These are phyloP conservation scores for Fusarium sarcochroum DNA, from an alignment of 2,329 filamentous ascomycete genomes.

Conservation along the genomic window DNA sequence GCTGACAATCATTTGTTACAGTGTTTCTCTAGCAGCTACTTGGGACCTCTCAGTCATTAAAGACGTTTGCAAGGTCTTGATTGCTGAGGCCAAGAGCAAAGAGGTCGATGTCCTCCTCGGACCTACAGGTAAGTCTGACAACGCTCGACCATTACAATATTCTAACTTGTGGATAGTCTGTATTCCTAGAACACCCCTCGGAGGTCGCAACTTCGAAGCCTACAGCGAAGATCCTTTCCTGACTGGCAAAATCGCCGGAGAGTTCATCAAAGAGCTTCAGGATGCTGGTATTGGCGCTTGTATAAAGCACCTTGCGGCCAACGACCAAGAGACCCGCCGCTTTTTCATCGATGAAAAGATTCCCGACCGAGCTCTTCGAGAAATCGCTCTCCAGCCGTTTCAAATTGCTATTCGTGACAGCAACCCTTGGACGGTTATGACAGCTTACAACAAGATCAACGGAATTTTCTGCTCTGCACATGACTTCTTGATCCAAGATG, in stretches of 20 bases:
- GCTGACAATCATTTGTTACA: background rate
- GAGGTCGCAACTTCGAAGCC: slow-evolving; percentile 58
- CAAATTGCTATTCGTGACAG: slow-evolving; percentile 58
- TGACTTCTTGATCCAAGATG: slow-evolving; percentile 53
- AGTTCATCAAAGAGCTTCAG: slow-evolving; percentile 53
- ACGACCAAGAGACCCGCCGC: slow-evolving; percentile 49
- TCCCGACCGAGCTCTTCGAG: slow-evolving; percentile 28
- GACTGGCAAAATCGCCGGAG: slow-evolving; percentile 52
- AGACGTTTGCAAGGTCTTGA: slow-evolving; percentile 20
- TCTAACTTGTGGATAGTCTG: background rate
- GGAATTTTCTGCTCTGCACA: slow-evolving; percentile 58
- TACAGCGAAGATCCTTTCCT: slow-evolving; percentile 58
- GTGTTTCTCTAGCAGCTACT: slow-evolving; percentile 32
- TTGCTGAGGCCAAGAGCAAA: slow-evolving; percentile 35
- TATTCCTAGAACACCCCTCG: slow-evolving; percentile 49
- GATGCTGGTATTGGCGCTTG: slow-evolving; percentile 55
- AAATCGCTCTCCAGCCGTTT: slow-evolving; percentile 60
- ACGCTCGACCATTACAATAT: too few species aligned
- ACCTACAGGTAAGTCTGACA: slow-evolving; percentile 13
- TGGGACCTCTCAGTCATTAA: slow-evolving; percentile 18
- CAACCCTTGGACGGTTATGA: slow-evolving; percentile 59
- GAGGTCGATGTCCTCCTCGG: slow-evolving; percentile 30
- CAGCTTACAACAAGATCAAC: slow-evolving; percentile 61
- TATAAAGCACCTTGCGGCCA: slow-evolving; percentile 59
- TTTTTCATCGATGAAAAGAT: slow-evolving; percentile 34